Evolutionary conservation across 768 basidiomycete genomes (phyloP), one percentile per base, ranked within the genome.

Genomic region (Candolleomyces eurysporus): DNA sequence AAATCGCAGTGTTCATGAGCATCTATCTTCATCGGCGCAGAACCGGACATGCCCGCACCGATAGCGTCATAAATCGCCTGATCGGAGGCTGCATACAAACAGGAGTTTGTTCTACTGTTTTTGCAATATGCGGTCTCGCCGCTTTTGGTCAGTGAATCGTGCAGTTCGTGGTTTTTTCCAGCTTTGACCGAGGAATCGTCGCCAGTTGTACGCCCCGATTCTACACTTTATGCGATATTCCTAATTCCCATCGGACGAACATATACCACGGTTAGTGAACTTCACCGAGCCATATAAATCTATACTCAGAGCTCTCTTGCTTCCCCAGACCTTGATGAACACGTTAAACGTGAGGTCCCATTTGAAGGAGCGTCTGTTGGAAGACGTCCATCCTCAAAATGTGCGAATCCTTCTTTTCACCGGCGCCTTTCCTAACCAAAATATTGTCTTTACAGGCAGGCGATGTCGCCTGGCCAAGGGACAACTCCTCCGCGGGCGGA

Each of bases 51-150:
- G 72, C 72, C 16, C 78, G 71, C 63, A 85, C 80, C 5, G 82
- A 86, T 63, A 80, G 75, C 0, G 75, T 84, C 58, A 79, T 84
- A 64, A 82, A 82, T 60, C 78, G 80, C 39, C 72, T 84, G 3
- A 84, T 84, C 62, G 80, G 81, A 57, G 83, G 83, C 30, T 82
- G 83, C 10, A 69, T 84, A 36, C 82, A 84, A 62, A 84, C 84
- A 4, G 83, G 84, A 45, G 63, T 82, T 5, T 84, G 84, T 60
- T 80, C 78, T 13, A 78, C 80, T 0, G 70, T 82, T 0, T 83
- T 85, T 53, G 82, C 84, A 10, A 63, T 84, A 40, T 80, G 75
- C 2, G 82, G 84, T 66, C 66, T 85, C 30, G 76, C 83, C 58
- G 74, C 72, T 22, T 77, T 77, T 63, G 60, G 63, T 64, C 26